Percentiles rank a stretch among this genome's conserved stretches.
Evolutionary conservation across 768 basidiomycete species (phyloP).

Genomic region (Boletus speciosus): DNA sequence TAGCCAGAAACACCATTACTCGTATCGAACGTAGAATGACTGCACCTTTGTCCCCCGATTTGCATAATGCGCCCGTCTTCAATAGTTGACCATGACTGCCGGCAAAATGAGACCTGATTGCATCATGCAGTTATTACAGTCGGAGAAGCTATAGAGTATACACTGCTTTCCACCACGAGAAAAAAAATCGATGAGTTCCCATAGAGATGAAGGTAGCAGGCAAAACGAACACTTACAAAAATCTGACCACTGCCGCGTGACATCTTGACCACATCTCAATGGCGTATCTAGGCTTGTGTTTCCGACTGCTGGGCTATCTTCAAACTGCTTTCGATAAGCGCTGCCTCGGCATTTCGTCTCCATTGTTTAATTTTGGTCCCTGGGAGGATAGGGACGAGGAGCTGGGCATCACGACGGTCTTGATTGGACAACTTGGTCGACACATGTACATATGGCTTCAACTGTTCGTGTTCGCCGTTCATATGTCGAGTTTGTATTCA

Average conservation of each 20-base stretch:
- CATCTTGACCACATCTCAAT: background rate
- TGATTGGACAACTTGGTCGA: constrained; percentile 20
- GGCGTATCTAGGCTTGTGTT: background rate
- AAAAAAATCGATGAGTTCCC: background rate
- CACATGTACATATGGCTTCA: constrained; percentile 29
- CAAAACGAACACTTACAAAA: background rate
- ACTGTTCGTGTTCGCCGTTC: constrained; percentile 6
- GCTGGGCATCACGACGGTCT: constrained; percentile 26
- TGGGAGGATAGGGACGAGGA: constrained; percentile 23
- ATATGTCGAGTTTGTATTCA: background rate
- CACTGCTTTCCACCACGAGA: background rate
- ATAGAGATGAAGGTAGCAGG: background rate
- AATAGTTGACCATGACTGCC: background rate
- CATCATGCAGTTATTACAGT: background rate
- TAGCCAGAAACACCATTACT: background rate
- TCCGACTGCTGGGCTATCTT: background rate
- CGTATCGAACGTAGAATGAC: background rate
- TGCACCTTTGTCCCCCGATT: background rate
- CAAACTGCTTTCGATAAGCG: background rate
- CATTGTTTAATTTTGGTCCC: constrained; percentile 26
- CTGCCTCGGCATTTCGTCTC: constrained; percentile 19
- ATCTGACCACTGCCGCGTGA: background rate
- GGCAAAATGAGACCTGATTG: background rate
- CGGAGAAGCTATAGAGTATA: background rate
- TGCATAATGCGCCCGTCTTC: background rate